Percentiles rank a stretch among this genome's conserved stretches.
phyloP scores from a whole-genome alignment of 148 eudicot species.

The Talinum fruticosum region DNA sequence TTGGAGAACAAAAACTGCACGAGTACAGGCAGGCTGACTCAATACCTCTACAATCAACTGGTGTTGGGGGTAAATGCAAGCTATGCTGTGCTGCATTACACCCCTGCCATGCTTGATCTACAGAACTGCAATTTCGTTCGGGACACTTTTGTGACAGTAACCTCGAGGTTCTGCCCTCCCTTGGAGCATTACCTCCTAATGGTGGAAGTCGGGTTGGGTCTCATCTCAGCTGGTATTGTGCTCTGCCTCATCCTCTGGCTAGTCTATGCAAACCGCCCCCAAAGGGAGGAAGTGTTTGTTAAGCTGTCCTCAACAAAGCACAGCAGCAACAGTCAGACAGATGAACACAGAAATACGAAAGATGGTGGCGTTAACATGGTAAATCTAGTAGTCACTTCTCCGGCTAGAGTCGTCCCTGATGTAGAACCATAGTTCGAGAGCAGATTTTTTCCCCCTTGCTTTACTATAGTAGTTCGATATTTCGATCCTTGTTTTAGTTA shows the following conservation, averaged over 20 bases:
- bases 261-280: conserved; percentile 87
- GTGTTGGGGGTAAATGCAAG: conserved; percentile 67
- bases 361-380: conserved; percentile 22
- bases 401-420: conserved; percentile 36
- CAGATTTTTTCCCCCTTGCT: neutral
- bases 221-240: conserved; percentile 83
- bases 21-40: conserved; percentile 72
- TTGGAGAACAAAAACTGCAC: conserved; percentile 43
- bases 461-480: neutral
- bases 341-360: conserved; percentile 21
- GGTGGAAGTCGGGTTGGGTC: conserved; percentile 65
- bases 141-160: conserved; percentile 62
- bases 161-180: conserved; percentile 59
- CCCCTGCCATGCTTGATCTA: conserved; percentile 73
- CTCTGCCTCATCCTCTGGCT: conserved; percentile 88
- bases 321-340: conserved; percentile 14
- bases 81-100: conserved; percentile 68
- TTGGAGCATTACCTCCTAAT: conserved; percentile 56
- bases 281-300: conserved; percentile 92
- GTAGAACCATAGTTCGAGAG: conserved; percentile 16
- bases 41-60: conserved; percentile 60
- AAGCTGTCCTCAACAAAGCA: conserved; percentile 41
- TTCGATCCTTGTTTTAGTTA: neutral
- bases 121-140: conserved; percentile 86
- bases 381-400: conserved; percentile 30